Base-by-base conservation (phyloP, 345 rosid genomes). In the Diplotaxis tenuifolia region DNA sequence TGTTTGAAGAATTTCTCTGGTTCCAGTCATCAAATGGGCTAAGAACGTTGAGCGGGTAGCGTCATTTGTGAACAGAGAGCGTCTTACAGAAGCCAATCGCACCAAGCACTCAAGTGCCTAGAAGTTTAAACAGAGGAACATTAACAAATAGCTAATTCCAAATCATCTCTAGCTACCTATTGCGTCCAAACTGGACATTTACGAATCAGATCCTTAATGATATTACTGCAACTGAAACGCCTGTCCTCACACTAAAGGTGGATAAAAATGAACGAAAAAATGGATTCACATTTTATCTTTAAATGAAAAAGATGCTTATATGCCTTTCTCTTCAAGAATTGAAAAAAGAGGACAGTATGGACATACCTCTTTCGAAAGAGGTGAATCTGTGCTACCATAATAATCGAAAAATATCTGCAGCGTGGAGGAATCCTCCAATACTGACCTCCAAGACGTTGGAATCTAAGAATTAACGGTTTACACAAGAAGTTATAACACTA, bases 41-140 rank as follows among this genome's bases (percentile, higher is more conserved):
- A 96, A 75, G 60, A 96, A 96, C 78, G 79, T 89, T 25, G 98
- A 85, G 56, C 98, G 98, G 59, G 98, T 82, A 50, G 81, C 86
- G 62, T 96, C 99, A 75, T 84, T 92, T 49, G 91, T 81, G 83
- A 92, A 96, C 80, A 96, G 80, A 78, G 99, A 89, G 36, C 97
- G 94, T 12, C 98, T 84, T 15, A 92, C 96, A 68, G 99, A 96
- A 60, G 99, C 98, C 53, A 96, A 82, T 64, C 99, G 89, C 64
- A 96, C 99, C 89, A 96, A 86, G 85, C 99, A 92, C 82, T 96
- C 99, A 81, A 96, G 78, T 58, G 99, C 99, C 99, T 96, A 71
- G 47, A 75, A 75, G 57, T 54, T 76, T 53, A 56, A 62, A 47
- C 70, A 70, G 28, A 57, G 69, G 55, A 71, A 23, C 63, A 72